Evolutionary conservation across 2,329 filamentous ascomycete species (phyloP), one percentile per base, ranked within the genome.

Genomic region (Colletotrichum higginsianum): DNA sequence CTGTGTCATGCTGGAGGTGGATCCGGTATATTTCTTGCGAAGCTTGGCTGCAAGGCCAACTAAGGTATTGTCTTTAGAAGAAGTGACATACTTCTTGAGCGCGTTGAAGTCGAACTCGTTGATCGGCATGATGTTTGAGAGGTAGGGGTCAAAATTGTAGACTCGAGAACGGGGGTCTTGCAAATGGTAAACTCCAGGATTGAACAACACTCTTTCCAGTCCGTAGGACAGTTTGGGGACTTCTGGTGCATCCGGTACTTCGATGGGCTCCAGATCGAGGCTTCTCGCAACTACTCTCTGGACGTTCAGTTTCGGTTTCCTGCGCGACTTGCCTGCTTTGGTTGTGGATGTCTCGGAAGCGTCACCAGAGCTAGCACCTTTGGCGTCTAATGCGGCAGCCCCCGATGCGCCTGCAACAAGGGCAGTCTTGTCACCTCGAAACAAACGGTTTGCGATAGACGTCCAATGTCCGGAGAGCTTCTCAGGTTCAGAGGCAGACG

Each of bases 101-200:
- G 94, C 91, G 69, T 93, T 89, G 80, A 97, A 99, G 78, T 99
- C 94, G 78, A 99, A 99, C 78, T 99, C 94, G 2, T 89, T 86
- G 18, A 96, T 91, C 2, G 96, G 95, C 94, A 98, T 98, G 76
- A 99, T 97, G 63, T 91, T 91, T 72, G 95, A 90, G 23, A 99
- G 87, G 78, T 98, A 98, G 0, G 97, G 96, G 79, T 99, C 96
- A 77, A 99, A 99, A 80, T 99, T 99, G 87, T 91, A 99, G 8
- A 98, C 94, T 21, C 91, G 89, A 49, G 96, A 95, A 69, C 94
- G 90, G 30, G 92, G 91, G 80, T 99, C 96, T 81, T 97, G 95
- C 62, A 99, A 88, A 61, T 94, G 92, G 80, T 98, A 98, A 47
- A 98, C 94, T 26, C 96, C 95, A 2, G 92, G 92, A 77, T 98